These are phyloP conservation scores for Daldinia caldariorum DNA, from an alignment of 495 filamentous ascomycete genomes.

Conservation along the genomic window DNA sequence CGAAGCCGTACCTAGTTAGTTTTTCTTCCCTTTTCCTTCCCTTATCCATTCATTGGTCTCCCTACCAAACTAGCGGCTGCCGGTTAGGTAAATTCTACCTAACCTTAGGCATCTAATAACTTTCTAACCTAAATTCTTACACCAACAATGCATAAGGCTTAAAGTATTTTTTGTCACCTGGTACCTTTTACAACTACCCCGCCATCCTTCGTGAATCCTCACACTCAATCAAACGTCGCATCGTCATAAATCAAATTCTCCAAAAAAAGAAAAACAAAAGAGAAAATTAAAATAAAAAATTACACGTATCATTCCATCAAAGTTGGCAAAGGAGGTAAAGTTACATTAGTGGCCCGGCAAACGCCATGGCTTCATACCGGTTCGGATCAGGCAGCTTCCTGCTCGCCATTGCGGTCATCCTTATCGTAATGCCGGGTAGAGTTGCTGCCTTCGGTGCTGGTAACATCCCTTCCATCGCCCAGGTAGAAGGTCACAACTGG, in stretches of 20 bases:
- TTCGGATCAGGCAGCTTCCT: conserved; percentile 55
- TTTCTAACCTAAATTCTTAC: conserved; percentile 2
- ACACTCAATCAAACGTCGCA: not conserved
- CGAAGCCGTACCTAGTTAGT: not conserved
- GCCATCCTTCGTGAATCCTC: not conserved
- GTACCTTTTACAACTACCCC: not conserved
- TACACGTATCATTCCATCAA: too few species aligned
- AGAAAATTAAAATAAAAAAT: too few species aligned
- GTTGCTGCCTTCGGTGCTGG: conserved; percentile 89
- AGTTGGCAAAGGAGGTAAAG: not conserved
- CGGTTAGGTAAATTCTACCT: too few species aligned
- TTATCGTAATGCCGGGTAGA: conserved; percentile 71
- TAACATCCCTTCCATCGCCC: conserved; percentile 93
- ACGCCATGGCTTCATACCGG: conserved; percentile 53
- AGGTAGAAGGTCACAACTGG: conserved; percentile 95
- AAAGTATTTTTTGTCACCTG: not conserved
- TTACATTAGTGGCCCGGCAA: not conserved
- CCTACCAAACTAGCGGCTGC: too few species aligned
- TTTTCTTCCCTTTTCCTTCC: not conserved
- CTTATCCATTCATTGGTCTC: too few species aligned
- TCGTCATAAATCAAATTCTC: not conserved
- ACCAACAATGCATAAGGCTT: not conserved
- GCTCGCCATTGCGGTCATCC: conserved; percentile 59
- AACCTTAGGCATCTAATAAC: too few species aligned
- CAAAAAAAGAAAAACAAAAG: too few species aligned